Percentiles rank a stretch among this genome's conserved stretches.
These are phyloP conservation scores for Escovopsis sp. DNA, from an alignment of 2,329 filamentous ascomycete species.

Conservation along the genomic window DNA sequence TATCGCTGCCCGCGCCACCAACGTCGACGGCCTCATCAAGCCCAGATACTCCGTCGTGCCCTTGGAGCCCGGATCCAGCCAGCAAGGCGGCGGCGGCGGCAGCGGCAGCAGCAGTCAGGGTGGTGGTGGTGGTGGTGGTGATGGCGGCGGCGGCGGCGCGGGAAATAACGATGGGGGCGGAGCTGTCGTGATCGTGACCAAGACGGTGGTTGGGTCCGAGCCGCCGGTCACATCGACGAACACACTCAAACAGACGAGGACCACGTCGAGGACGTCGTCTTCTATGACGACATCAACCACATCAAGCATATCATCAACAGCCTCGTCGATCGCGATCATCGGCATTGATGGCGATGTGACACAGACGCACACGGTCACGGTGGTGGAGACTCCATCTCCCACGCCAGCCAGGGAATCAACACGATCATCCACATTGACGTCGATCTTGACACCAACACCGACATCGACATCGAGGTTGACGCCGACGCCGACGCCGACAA, in stretches of 20 bases:
- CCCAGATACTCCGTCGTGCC: constrained; percentile 26
- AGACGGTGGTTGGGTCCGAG: constrained; percentile 18
- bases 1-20: constrained; percentile 10
- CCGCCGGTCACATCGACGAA: constrained; percentile 15
- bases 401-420: background rate
- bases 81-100: constrained; percentile 10
- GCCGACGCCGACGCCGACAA: background rate
- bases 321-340: constrained; percentile 14
- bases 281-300: constrained; percentile 6
- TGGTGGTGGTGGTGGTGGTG: constrained; percentile 5
- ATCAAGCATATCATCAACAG: too few relatives aligned
- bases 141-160: constrained; percentile 4
- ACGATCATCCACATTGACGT: background rate
- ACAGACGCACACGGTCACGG: constrained; percentile 16
- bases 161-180: constrained; percentile 6
- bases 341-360: constrained; percentile 13
- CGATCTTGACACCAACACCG: background rate
- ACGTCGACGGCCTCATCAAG: constrained; percentile 7
- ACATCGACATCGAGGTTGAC: constrained; percentile 1
- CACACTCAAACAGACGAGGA: constrained; percentile 3
- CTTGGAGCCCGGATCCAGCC: constrained; percentile 19
- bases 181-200: constrained; percentile 18
- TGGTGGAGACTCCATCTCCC: constrained; percentile 2
- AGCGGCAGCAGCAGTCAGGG: constrained; percentile 8
- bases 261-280: too few relatives aligned